Conservation (phyloP, 169 alveolate species). For the Eimeria praecox region DNA sequence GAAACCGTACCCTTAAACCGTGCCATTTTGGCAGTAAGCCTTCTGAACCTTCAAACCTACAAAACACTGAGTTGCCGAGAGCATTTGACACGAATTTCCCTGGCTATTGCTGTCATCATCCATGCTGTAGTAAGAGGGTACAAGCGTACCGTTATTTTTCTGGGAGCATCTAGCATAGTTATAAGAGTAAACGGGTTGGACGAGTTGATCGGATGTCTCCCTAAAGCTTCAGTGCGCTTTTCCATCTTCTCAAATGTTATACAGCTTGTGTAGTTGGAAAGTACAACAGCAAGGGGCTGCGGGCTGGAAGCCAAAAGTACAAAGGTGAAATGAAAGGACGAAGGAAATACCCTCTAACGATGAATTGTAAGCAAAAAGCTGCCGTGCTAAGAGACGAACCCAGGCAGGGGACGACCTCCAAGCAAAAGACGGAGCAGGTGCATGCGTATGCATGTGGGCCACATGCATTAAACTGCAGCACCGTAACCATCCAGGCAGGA, state of each 20-base stretch:
- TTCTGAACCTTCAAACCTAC: background rate
- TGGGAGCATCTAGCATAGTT: background rate
- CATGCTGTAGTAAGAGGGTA: no score
- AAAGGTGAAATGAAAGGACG: constrained; percentile 2
- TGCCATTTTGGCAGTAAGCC: background rate
- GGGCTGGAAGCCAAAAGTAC: constrained; percentile 8
- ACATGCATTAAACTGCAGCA: constrained; percentile 2
- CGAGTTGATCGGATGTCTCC: background rate
- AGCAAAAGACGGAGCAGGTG: background rate
- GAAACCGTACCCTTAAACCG: background rate
- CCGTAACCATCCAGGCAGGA: background rate
- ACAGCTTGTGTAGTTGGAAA: background rate
- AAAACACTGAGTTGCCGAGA: background rate
- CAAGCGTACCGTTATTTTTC: background rate
- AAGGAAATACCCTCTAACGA: background rate
- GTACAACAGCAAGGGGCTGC: constrained; percentile 2
- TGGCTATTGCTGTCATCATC: no score
- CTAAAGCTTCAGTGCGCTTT: background rate
- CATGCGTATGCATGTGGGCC: background rate
- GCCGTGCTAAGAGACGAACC: background rate
- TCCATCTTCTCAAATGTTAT: background rate
- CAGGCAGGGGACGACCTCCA: constrained; percentile 12
- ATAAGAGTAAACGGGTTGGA: background rate
- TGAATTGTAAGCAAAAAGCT: background rate
- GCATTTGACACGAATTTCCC: no score